A percentile compares a stretch with the other conserved stretches of the same genome.
These are phyloP conservation scores for Macrocystidia cucumis DNA, from an alignment of 1,284 basidiomycete genomes.

Conservation along the genomic window DNA sequence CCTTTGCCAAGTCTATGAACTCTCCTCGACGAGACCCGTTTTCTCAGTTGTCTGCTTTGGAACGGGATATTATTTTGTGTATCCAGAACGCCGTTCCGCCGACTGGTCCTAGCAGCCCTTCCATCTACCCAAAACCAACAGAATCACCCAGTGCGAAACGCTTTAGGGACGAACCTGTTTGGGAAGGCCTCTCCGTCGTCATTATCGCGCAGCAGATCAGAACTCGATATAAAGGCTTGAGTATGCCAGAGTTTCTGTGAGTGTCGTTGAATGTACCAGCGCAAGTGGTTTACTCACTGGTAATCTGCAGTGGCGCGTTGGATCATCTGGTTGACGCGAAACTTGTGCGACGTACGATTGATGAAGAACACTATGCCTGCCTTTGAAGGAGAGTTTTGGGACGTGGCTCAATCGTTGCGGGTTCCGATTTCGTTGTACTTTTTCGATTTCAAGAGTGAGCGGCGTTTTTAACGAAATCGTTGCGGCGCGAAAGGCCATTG, in stretches of 20 bases:
- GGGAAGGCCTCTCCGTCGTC: too few species aligned
- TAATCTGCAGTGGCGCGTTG: conserved; percentile 16
- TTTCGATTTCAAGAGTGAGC: too few species aligned
- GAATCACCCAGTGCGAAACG: conserved; percentile 5
- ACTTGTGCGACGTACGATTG: conserved; percentile 15
- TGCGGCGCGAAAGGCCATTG: too few species aligned
- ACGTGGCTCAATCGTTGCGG: too few species aligned
- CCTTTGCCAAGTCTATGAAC: not conserved
- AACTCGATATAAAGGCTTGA: too few species aligned
- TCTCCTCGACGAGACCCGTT: conserved; percentile 10
- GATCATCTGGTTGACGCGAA: conserved; percentile 14
- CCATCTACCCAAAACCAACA: conserved; percentile 8
- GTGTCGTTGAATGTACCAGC: not conserved
- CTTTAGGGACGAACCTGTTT: conserved; percentile 4
- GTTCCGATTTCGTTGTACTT: too few species aligned
- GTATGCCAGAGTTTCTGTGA: too few species aligned
- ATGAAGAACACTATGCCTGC: conserved; percentile 17
- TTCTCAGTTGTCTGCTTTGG: conserved; percentile 9
- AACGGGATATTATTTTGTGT: conserved; percentile 13
- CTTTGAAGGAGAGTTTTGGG: too few species aligned
- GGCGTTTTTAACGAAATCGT: too few species aligned
- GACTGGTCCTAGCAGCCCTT: not conserved
- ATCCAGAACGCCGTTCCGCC: conserved; percentile 6
- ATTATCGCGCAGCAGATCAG: too few species aligned
- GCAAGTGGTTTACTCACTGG: conserved; percentile 1